Evolutionary conservation across 2,329 filamentous ascomycete genomes (phyloP).

Genomic region (Pezizomycotina sp.): DNA sequence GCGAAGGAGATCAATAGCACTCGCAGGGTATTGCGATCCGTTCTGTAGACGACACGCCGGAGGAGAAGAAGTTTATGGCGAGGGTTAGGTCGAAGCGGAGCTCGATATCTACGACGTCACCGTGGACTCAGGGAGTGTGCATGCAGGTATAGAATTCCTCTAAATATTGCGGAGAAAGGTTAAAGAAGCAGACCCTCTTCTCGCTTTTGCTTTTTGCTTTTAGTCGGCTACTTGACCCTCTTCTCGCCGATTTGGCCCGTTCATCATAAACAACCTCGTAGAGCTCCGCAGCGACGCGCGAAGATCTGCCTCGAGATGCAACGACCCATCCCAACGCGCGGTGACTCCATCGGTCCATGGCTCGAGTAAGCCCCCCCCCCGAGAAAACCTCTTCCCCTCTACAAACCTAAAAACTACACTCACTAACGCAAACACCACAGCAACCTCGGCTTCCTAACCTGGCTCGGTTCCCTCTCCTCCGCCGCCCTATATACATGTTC

Average conservation of each 20-base stretch:
- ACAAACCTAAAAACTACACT: background rate
- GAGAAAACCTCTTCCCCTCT: background rate
- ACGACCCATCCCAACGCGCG: constrained; percentile 72
- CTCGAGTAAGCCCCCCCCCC: constrained; percentile 38
- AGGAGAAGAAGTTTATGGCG: constrained; percentile 64
- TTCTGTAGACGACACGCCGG: constrained; percentile 47
- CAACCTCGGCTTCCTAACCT: constrained; percentile 73
- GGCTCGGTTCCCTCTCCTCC: constrained; percentile 78
- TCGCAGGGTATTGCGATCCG: constrained; percentile 37
- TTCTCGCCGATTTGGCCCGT: constrained; percentile 93
- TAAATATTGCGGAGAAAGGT: too few relatives aligned
- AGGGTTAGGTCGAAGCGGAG: constrained; percentile 71
- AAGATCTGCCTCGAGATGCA: constrained; percentile 86
- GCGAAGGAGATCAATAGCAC: constrained; percentile 56
- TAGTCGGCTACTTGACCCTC: constrained; percentile 72
- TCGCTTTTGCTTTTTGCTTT: too few relatives aligned
- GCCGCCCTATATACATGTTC: constrained; percentile 80
- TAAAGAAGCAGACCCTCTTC: too few relatives aligned
- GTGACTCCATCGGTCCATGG: constrained; percentile 91
- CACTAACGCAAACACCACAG: constrained; percentile 4
- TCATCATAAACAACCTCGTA: constrained; percentile 90
- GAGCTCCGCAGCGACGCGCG: constrained; percentile 85
- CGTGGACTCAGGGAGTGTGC: constrained; percentile 75
- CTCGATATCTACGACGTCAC: constrained; percentile 79
- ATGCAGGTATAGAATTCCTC: constrained; percentile 50